Evolutionary conservation across 768 basidiomycete species (phyloP).

Genomic region (Lenzites betulinus): DNA sequence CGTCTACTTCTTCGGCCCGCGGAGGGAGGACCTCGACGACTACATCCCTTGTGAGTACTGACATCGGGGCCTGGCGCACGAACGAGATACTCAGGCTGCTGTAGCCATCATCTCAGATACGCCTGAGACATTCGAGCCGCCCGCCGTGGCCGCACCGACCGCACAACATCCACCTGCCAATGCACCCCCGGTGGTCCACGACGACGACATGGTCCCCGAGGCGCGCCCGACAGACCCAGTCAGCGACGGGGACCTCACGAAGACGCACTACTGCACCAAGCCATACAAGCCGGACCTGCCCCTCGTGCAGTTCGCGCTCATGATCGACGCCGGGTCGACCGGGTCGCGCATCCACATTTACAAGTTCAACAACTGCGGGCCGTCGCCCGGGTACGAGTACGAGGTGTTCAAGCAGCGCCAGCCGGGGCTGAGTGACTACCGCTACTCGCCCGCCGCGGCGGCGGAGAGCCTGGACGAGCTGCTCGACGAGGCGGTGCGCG

Average conservation of each 20-base stretch:
- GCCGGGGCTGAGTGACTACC: constrained; percentile 75
- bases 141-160: not conserved
- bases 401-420: constrained; percentile 86
- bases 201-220: constrained; percentile 18
- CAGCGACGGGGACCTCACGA: constrained; percentile 71
- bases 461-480: constrained; percentile 79
- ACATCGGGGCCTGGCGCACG: not conserved
- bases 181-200: constrained; percentile 11
- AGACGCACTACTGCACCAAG: constrained; percentile 69
- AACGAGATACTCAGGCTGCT: not conserved
- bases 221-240: constrained; percentile 59
- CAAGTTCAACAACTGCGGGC: constrained; percentile 92
- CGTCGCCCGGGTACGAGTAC: constrained; percentile 82
- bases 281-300: constrained; percentile 51
- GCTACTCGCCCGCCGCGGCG: constrained; percentile 61
- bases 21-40: constrained; percentile 34
- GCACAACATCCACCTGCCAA: not conserved
- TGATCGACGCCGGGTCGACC: constrained; percentile 98
- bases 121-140: constrained; percentile 5
- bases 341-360: constrained; percentile 98
- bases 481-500: constrained; percentile 74
- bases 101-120: constrained; percentile 21
- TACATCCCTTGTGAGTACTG: constrained; percentile 31
- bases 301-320: constrained; percentile 90
- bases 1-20: constrained; percentile 69